Evolutionary conservation across 805 yeast genomes (phyloP), one percentile per base, ranked within the genome.

Genomic region (Wickerhamomyces sydowiorum): DNA sequence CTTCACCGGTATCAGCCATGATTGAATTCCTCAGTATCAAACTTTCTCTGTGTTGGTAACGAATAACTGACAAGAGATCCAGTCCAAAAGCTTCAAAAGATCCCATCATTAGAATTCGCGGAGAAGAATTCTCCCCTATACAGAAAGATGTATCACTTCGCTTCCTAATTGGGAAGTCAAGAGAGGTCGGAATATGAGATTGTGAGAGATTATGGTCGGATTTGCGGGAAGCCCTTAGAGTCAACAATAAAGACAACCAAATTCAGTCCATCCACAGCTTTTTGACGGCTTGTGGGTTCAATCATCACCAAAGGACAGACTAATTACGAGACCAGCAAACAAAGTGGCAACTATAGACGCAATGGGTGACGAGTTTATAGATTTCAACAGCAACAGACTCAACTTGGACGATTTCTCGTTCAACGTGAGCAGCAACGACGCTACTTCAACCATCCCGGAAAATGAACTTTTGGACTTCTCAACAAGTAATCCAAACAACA

Each of bases 391-490:
- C 9, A 51, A 45, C 38, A 50, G 48, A 30, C 37, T 51, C 40
- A 50, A 45, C 21, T 27, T 54, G 30, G 56, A 56, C 25, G 57
- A 54, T 40, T 53, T 57, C 45, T 45, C 49, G 39, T 53, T 56
- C 45, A 50, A 53, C 39, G 36, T 52, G 5, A 32, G 15, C 35
- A 32, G 20, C 20, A 30, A 30, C 21, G 35, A 32, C 10, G 35
- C 14, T 24, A 35, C 48, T 22, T 54, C 60, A 2, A 48, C 60
- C 1, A 57, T 57, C 15, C 61, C 60, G 3, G 61, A 56, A 47
- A 48, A 56, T 33, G 60, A 58, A 34, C 46, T 57, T 13, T 37
- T 57, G 19, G 57, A 58, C 37, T 52, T 53, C 13, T 13, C 33
- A 10, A 18, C 29, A 4, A 34, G 34, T 18, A 18, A 34, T 3